phyloP scores from a whole-genome alignment of 208 protist species.

The Tetramitus jugosus region DNA sequence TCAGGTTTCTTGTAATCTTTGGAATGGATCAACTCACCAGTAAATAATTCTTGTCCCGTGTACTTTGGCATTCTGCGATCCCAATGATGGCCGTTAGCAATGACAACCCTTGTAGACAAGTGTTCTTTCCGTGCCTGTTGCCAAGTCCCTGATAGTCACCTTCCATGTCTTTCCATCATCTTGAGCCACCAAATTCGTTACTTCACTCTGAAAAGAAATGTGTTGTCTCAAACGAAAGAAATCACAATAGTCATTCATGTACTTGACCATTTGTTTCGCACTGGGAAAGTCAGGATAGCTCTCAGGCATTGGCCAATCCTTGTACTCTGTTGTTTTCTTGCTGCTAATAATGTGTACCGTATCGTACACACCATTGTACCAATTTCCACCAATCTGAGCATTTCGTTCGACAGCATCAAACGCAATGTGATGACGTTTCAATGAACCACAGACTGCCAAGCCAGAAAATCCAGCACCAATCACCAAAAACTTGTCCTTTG shows the following conservation, averaged over 20 bases:
- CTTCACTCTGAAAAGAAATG: not conserved
- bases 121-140: not conserved
- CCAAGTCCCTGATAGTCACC: not conserved
- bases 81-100: conserved; percentile 32
- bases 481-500: not conserved
- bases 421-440: not conserved
- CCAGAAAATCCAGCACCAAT: not conserved
- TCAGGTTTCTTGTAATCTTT: conserved; percentile 31
- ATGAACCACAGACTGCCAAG: not conserved
- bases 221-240: not conserved
- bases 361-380: conserved; percentile 29
- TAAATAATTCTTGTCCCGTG: conserved; percentile 22
- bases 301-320: conserved; percentile 29
- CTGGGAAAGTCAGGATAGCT: conserved; percentile 30
- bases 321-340: conserved; percentile 28
- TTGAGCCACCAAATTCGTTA: too few relatives aligned
- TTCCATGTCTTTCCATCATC: too few relatives aligned
- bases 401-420: not conserved
- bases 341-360: conserved; percentile 31
- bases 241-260: conserved; percentile 18
- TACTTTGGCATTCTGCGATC: conserved; percentile 24
- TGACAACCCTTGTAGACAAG: conserved; percentile 27
- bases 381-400: conserved; percentile 5
- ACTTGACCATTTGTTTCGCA: conserved; percentile 20
- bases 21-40: conserved; percentile 26